Evolutionary conservation across 2,329 filamentous ascomycete genomes (phyloP).

Genomic region (Phyllosticta ampelicida): DNA sequence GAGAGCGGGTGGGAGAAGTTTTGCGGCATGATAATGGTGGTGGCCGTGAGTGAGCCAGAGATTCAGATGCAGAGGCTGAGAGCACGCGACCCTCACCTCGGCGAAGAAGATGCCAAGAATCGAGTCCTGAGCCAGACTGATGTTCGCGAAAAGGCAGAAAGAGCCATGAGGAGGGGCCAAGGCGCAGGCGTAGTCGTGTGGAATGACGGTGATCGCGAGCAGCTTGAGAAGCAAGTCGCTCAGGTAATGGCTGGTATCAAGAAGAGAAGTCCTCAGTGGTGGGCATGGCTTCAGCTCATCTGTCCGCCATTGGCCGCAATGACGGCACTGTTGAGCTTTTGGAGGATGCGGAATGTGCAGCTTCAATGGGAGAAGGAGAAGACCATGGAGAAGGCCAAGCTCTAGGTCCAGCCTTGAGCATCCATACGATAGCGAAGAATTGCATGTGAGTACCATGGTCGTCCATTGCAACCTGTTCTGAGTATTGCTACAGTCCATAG

Average conservation of each 20-base stretch:
- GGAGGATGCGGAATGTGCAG: slow-evolving; percentile 60
- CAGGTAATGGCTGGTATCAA: slow-evolving; percentile 54
- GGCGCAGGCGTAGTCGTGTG: slow-evolving; percentile 68
- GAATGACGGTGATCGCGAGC: slow-evolving; percentile 71
- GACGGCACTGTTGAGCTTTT: slow-evolving; percentile 60
- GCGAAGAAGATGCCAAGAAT: slow-evolving; percentile 76
- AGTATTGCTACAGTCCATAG: no score
- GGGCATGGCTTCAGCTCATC: slow-evolving; percentile 59
- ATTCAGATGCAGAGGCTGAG: slow-evolving; percentile 74
- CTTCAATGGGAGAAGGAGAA: slow-evolving; percentile 55
- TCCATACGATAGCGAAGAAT: not conserved
- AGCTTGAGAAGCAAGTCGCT: slow-evolving; percentile 57
- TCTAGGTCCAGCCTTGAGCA: slow-evolving; percentile 38
- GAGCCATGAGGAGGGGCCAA: slow-evolving; percentile 55
- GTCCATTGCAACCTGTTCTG: no score
- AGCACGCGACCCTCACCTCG: slow-evolving; percentile 66
- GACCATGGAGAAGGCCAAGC: slow-evolving; percentile 45
- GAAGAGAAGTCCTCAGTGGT: slow-evolving; percentile 63
- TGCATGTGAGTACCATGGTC: not conserved
- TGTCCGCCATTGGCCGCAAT: slow-evolving; percentile 65
- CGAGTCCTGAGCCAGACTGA: slow-evolving; percentile 79
- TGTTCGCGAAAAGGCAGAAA: slow-evolving; percentile 68
- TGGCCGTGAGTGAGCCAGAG: slow-evolving; percentile 67
- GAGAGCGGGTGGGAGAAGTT: slow-evolving; percentile 78
- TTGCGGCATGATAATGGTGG: slow-evolving; percentile 77